phyloP scores from a whole-genome alignment of 805 yeast species.

The Barnettozyma pratensis region DNA sequence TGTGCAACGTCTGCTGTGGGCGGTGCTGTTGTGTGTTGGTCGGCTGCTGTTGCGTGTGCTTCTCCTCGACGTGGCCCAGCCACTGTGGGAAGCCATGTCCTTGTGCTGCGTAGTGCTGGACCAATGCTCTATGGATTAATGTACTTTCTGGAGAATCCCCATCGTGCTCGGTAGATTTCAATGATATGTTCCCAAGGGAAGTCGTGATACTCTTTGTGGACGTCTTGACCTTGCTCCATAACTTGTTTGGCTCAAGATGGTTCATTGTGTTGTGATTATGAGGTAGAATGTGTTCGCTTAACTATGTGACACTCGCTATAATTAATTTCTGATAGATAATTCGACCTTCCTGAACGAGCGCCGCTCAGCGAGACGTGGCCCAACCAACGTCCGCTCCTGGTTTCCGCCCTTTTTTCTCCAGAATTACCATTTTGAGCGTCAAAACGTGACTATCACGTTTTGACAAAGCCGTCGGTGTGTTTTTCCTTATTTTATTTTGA shows the following conservation, averaged over 20 bases:
- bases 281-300: too few relatives aligned
- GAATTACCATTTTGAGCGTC: too few relatives aligned
- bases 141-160: slow-evolving; percentile 23
- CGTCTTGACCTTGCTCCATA: slow-evolving; percentile 24
- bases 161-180: slow-evolving; percentile 25
- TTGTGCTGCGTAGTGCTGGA: slow-evolving; percentile 11
- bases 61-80: slow-evolving; percentile 20
- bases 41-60: slow-evolving; percentile 1
- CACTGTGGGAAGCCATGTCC: slow-evolving; percentile 21
- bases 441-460: not conserved
- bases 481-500: too few relatives aligned
- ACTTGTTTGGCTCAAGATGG: slow-evolving; percentile 9
- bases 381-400: too few relatives aligned
- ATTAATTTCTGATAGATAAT: too few relatives aligned
- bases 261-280: not conserved
- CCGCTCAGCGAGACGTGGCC: too few relatives aligned
- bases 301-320: too few relatives aligned
- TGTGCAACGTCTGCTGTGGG: slow-evolving; percentile 6
- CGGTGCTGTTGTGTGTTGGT: slow-evolving; percentile 9
- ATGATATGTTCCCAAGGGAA: slow-evolving; percentile 18
- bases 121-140: slow-evolving; percentile 24
- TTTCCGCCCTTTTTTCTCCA: too few relatives aligned
- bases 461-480: too few relatives aligned
- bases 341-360: too few relatives aligned
- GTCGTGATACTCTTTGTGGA: slow-evolving; percentile 22